Percentiles rank a stretch among this genome's conserved stretches.
Conservation (phyloP, 192 early-diverging fungal genomes). For the Entophlyctis helioformis region DNA sequence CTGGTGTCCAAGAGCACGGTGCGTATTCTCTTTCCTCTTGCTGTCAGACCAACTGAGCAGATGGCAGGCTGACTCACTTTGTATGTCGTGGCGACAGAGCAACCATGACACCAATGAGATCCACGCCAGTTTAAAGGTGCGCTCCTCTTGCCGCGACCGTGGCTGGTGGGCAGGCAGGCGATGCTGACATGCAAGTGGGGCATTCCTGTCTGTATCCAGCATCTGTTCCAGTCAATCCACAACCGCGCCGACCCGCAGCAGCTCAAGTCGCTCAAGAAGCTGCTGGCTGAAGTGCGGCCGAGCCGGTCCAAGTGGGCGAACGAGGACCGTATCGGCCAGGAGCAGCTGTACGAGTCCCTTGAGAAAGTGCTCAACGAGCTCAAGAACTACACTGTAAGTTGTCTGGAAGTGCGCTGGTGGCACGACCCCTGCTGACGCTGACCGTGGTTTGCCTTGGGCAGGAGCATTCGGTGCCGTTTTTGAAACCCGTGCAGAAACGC, state of each 20-base stretch:
- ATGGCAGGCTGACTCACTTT: too few species aligned
- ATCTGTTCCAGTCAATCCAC: conserved; percentile 64
- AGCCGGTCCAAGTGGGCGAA: conserved; percentile 83
- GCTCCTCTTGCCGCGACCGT: background rate
- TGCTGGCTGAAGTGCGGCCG: conserved; percentile 67
- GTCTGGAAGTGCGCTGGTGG: too few species aligned
- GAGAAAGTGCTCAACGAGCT: conserved; percentile 76
- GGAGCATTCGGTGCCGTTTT: conserved; percentile 75
- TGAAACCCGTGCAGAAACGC: conserved; percentile 73
- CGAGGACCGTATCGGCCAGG: conserved; percentile 76
- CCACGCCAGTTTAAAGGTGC: conserved; percentile 12
- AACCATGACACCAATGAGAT: too few species aligned
- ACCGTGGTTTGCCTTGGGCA: too few species aligned
- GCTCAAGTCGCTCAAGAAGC: conserved; percentile 49
- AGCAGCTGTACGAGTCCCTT: conserved; percentile 79
- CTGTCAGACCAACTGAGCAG: too few species aligned
- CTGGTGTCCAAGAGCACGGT: too few species aligned
- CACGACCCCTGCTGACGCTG: too few species aligned
- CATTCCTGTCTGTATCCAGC: conserved; percentile 31
- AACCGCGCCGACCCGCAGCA: conserved; percentile 42
- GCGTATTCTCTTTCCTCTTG: too few species aligned
- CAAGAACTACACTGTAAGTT: conserved; percentile 54
- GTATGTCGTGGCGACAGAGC: too few species aligned
- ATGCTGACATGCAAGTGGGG: too few species aligned
- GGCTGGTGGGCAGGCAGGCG: conserved; percentile 1